phyloP scores from a whole-genome alignment of 306 rosid genomes.

The Phaseolus lunatus region DNA sequence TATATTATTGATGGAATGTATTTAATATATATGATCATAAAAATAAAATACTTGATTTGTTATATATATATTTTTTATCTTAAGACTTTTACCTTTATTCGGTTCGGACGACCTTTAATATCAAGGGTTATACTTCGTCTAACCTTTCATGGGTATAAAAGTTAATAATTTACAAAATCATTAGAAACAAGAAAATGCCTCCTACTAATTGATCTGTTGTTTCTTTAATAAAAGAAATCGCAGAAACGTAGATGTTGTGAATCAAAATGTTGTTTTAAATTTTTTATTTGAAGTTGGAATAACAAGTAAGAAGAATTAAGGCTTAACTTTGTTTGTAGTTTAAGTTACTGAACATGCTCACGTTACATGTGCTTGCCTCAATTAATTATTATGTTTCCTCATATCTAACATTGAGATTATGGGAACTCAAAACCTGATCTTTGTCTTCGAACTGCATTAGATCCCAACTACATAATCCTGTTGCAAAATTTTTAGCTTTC shows the following conservation, averaged over 20 bases:
- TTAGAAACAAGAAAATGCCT: not conserved
- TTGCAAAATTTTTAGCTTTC: constrained; percentile 33
- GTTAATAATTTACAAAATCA: not conserved
- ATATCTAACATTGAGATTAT: constrained; percentile 44
- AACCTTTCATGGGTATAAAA: too few species aligned
- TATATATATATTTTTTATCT: too few species aligned
- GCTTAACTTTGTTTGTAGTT: constrained; percentile 36
- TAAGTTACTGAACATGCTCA: constrained; percentile 29
- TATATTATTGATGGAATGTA: too few species aligned
- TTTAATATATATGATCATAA: too few species aligned
- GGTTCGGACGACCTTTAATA: too few species aligned
- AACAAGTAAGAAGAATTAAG: constrained; percentile 3
- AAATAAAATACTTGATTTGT: too few species aligned
- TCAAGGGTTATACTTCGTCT: too few species aligned
- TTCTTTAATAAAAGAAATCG: not conserved
- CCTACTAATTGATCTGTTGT: not conserved
- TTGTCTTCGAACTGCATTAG: constrained; percentile 54
- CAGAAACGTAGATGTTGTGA: not conserved
- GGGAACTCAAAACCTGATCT: constrained; percentile 46
- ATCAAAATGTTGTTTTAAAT: not conserved
- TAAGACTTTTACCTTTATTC: too few species aligned
- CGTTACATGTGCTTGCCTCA: constrained; percentile 48
- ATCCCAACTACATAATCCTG: constrained; percentile 51
- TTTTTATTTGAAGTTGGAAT: constrained; percentile 21
- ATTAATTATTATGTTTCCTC: constrained; percentile 48